These are phyloP conservation scores for Gynandropsis gynandra DNA, from an alignment of 345 rosid genomes.

Conservation along the genomic window DNA sequence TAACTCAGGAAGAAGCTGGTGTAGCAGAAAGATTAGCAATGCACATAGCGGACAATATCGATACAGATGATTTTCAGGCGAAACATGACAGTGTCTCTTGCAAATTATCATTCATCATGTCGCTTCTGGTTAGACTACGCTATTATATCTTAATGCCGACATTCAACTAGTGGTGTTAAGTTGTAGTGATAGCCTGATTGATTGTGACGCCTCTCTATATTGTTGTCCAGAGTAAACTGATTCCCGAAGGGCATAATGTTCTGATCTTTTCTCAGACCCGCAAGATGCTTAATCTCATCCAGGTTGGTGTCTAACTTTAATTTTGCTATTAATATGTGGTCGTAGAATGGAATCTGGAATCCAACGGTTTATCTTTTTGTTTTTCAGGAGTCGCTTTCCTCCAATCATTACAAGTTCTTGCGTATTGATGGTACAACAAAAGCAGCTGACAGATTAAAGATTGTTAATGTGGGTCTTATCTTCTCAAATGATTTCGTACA, in stretches of 20 bases:
- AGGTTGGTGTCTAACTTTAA: conserved; percentile 50
- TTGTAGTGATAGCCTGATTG: conserved; percentile 7
- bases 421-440: conserved; percentile 96
- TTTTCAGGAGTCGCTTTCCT: conserved; percentile 59
- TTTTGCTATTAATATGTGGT: conserved; percentile 8
- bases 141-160: background rate
- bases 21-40: conserved; percentile 84
- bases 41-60: conserved; percentile 82
- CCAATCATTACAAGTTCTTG: conserved; percentile 58
- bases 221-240: conserved; percentile 51
- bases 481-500: conserved; percentile 8
- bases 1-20: conserved; percentile 67
- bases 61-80: conserved; percentile 62
- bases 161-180: conserved; percentile 9
- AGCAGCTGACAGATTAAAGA: conserved; percentile 70
- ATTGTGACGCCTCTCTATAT: conserved; percentile 19
- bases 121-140: conserved; percentile 54
- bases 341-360: background rate
- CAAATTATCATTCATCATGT: conserved; percentile 78
- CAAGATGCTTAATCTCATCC: conserved; percentile 88
- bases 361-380: conserved; percentile 10
- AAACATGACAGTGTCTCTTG: conserved; percentile 76
- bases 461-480: conserved; percentile 57
- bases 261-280: conserved; percentile 96
- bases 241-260: conserved; percentile 89